Conservation (phyloP, 139 green algal genomes). For the Chlamydomonas eustigma region DNA sequence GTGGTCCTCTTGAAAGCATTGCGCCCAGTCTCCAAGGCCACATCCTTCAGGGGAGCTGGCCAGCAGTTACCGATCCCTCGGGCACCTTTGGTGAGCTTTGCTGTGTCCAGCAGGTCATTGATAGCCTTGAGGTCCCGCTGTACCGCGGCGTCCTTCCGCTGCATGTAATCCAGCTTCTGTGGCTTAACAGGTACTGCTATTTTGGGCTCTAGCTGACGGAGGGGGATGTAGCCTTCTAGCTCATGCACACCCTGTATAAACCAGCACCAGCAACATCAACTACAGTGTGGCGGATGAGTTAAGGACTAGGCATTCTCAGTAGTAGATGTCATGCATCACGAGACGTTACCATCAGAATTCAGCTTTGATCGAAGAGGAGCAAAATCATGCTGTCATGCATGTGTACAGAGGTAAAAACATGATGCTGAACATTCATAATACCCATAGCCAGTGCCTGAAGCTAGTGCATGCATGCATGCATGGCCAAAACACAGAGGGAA, state of each 20-base stretch:
- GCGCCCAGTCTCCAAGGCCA: neutral
- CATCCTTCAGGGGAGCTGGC: slow-evolving; percentile 42
- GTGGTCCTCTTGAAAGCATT: neutral
- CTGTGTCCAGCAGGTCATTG: slow-evolving; percentile 47
- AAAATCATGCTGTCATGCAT: too few species aligned
- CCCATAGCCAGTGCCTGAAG: too few species aligned
- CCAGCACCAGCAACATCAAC: too few species aligned
- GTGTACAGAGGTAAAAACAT: too few species aligned
- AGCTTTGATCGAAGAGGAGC: too few species aligned
- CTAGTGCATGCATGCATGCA: too few species aligned
- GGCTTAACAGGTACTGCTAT: slow-evolving; percentile 22
- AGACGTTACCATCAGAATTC: too few species aligned
- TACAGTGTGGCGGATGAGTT: too few species aligned
- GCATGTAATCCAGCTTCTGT: slow-evolving; percentile 42
- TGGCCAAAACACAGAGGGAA: too few species aligned
- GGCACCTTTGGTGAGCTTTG: slow-evolving; percentile 34
- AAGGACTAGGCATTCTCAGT: too few species aligned
- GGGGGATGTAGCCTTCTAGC: slow-evolving; percentile 49
- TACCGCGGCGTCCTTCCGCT: slow-evolving; percentile 43
- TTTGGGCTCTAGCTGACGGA: slow-evolving; percentile 31
- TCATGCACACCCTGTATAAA: slow-evolving; percentile 43
- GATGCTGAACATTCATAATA: too few species aligned
- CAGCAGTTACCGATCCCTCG: slow-evolving; percentile 59
- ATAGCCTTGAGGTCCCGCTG: slow-evolving; percentile 57
- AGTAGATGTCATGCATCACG: too few species aligned